Evolutionary conservation across 2,329 filamentous ascomycete genomes (phyloP).

Genomic region (Cytospora chrysosperma): DNA sequence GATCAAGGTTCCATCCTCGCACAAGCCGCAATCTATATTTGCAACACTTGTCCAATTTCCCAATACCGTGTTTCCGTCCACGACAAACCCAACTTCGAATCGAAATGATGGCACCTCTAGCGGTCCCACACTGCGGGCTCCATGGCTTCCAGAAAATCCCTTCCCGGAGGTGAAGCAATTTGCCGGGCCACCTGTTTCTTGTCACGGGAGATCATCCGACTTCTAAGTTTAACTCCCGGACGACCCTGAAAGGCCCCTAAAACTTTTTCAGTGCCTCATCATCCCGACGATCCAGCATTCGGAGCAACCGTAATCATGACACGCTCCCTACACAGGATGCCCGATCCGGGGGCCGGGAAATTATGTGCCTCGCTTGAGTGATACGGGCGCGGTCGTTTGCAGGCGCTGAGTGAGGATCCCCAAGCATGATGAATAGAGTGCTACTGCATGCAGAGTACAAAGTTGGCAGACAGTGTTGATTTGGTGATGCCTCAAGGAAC

Average conservation of each 20-base stretch:
- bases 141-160: not conserved
- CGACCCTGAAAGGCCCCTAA: constrained; percentile 4
- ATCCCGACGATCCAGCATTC: constrained; percentile 1
- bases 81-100: not conserved
- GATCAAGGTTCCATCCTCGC: not conserved
- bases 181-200: not conserved
- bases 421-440: not conserved
- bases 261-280: not conserved
- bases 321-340: not conserved
- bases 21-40: not conserved
- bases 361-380: not conserved
- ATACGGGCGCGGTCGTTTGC: not conserved
- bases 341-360: not conserved
- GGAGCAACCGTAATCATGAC: not conserved
- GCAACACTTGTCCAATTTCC: too few species aligned
- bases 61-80: not conserved
- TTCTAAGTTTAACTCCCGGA: constrained; percentile 10
- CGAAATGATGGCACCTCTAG: not conserved
- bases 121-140: not conserved
- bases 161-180: constrained; percentile 1
- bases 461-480: not conserved
- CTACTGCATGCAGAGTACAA: not conserved
- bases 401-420: too few species aligned
- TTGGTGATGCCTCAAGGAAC: not conserved
- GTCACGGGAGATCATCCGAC: not conserved